Conservation (phyloP, 176 grass and related monocot genomes). For the Aegilops speltoides region DNA sequence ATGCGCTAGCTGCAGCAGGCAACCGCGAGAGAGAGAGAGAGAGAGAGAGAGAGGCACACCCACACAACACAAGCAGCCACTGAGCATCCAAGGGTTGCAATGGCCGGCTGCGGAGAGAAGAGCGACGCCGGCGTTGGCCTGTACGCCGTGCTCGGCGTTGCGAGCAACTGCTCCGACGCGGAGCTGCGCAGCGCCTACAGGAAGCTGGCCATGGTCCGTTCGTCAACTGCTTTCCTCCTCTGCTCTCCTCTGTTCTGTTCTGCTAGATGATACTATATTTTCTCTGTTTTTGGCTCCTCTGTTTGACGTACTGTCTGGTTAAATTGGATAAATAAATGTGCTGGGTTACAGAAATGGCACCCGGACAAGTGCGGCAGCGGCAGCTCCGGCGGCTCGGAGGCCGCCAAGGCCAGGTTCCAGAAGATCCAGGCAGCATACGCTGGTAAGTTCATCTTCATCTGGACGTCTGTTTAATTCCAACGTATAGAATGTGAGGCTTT, state of each 20-base stretch:
- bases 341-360: conserved; percentile 52
- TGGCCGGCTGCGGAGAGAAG: conserved; percentile 43
- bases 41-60: too few species aligned
- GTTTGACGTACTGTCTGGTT: too few species aligned
- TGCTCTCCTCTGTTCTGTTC: neutral
- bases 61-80: too few species aligned
- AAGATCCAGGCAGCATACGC: conserved; percentile 69
- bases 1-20: neutral
- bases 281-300: too few species aligned
- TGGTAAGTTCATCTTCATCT: conserved; percentile 13
- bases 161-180: conserved; percentile 67
- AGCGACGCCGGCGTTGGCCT: too few species aligned
- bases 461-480: too few species aligned
- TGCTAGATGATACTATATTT: too few species aligned
- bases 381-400: conserved; percentile 13
- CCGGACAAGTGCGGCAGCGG: conserved; percentile 47
- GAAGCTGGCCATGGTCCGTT: conserved; percentile 59
- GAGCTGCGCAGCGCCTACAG: conserved; percentile 64
- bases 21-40: too few species aligned
- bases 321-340: too few species aligned
- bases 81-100: neutral
- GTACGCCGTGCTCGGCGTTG: conserved; percentile 61
- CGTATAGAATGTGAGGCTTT: neutral
- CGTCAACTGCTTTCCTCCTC: neutral
- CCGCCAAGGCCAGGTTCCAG: conserved; percentile 62